Evolutionary conservation across 108 stramenopile species (phyloP), one percentile per base, ranked within the genome.

Genomic region (Seminavis robusta): DNA sequence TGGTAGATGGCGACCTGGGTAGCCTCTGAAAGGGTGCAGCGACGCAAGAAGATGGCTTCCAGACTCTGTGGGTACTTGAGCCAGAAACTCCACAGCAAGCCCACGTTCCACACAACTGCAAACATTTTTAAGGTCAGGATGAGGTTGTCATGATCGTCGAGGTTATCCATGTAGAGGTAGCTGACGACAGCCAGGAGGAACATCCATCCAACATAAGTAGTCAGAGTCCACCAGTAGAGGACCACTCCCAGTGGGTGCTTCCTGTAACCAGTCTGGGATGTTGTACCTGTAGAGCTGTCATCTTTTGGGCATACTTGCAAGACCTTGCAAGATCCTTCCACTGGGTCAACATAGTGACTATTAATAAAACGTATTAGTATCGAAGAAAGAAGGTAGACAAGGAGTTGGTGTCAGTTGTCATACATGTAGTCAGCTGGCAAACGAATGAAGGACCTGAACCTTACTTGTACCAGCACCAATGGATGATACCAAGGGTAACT

Each of bases 401-500:
- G n/a, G n/a, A n/a, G n/a, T n/a, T n/a, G n/a, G n/a, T n/a, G n/a
- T n/a, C n/a, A n/a, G n/a, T n/a, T n/a, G n/a, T n/a, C n/a, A n/a
- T n/a, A n/a, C n/a, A n/a, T n/a, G n/a, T n/a, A n/a, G n/a, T n/a
- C n/a, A n/a, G n/a, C n/a, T n/a, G n/a, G n/a, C n/a, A n/a, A n/a
- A n/a, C n/a, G n/a, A n/a, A n/a, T n/a, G n/a, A n/a, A n/a, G n/a
- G n/a, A n/a, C n/a, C n/a, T n/a, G n/a, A 48, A 21, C 76, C 47
- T 39, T 82, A 70, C 59, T 82, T 82, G 40, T 40, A 82, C 15
- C 58, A 61, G 48, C 77, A 82, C 71, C 72, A 82, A 20, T 23
- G 15, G 37, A 82, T 41, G 56, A 82, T 63, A 3, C 56, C 9
- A 13, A 52, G 1, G 19, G 77, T 76, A 5, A 71, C 63, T 0